A percentile compares a stretch with the other conserved stretches of the same genome.
Evolutionary conservation across 371 early-diverging fungal species (phyloP).

Genomic region (Mucor circinelloides): DNA sequence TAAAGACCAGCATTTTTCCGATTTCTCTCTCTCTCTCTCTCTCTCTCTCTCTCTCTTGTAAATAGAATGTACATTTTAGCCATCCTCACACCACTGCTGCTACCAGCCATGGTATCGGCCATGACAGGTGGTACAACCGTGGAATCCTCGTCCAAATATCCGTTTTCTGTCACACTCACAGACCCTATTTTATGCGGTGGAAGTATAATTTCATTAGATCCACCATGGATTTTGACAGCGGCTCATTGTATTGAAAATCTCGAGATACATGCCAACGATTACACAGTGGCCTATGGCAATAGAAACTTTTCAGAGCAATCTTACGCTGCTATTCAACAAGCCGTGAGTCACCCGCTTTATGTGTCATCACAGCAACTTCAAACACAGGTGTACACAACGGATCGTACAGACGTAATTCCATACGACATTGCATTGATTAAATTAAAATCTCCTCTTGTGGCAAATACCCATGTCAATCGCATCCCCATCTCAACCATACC

Average conservation of each 20-base stretch:
- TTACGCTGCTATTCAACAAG: slow-evolving; percentile 7
- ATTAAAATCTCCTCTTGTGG: slow-evolving; percentile 1
- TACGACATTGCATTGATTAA: slow-evolving; percentile 27
- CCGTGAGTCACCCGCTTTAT: slow-evolving; percentile 15
- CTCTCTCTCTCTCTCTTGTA: not conserved
- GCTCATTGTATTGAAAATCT: slow-evolving; percentile 28
- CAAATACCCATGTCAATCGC: not conserved
- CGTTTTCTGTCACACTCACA: slow-evolving; percentile 32
- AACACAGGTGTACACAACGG: not conserved
- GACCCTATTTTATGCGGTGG: slow-evolving; percentile 39
- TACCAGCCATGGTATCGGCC: not conserved
- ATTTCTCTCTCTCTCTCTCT: not conserved
- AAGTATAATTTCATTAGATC: slow-evolving; percentile 32
- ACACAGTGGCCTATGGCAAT: slow-evolving; percentile 13
- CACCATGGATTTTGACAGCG: slow-evolving; percentile 45
- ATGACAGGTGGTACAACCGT: slow-evolving; percentile 30
- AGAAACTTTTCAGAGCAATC: not conserved
- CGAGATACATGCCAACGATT: not conserved
- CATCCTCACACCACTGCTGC: not conserved
- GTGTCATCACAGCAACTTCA: not conserved
- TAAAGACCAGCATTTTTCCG: not conserved
- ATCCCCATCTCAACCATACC: slow-evolving; percentile 1
- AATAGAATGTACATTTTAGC: not conserved
- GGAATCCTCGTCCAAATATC: slow-evolving; percentile 13
- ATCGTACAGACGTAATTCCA: slow-evolving; percentile 6